phyloP scores from a whole-genome alignment of 345 rosid species.

The Populus pruinosa region DNA sequence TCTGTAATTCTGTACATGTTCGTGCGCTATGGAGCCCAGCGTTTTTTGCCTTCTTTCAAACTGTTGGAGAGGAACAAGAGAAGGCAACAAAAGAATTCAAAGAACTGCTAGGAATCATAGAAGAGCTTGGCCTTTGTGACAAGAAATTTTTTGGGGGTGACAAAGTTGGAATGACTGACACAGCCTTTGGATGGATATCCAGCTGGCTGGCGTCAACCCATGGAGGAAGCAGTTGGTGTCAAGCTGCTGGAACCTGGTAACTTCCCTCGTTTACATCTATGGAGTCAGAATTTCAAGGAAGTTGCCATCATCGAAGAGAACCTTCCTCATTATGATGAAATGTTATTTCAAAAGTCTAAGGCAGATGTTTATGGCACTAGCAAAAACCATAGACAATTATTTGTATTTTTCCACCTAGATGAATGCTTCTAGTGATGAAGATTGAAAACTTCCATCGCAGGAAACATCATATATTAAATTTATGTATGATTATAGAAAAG shows the following conservation, averaged over 20 bases:
- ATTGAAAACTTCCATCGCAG: no score
- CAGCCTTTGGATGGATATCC: constrained; percentile 11
- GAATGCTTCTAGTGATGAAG: no score
- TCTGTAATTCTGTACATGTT: no score
- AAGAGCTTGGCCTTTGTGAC: constrained; percentile 11
- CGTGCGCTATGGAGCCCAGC: neutral
- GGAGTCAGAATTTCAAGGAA: constrained; percentile 13
- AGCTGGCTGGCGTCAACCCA: constrained; percentile 8
- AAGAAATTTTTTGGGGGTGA: constrained; percentile 19
- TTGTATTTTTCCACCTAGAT: no score
- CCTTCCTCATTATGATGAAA: constrained; percentile 12
- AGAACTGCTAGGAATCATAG: neutral
- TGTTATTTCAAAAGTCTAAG: constrained; percentile 14
- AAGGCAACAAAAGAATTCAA: constrained; percentile 7
- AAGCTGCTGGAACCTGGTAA: constrained; percentile 9
- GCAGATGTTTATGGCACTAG: constrained; percentile 22
- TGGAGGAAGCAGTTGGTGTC: constrained; percentile 14
- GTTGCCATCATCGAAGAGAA: constrained; percentile 11
- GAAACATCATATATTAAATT: no score
- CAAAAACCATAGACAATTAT: neutral
- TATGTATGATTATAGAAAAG: no score
- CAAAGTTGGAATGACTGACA: constrained; percentile 5
- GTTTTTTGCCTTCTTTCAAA: constrained; percentile 12
- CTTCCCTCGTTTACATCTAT: constrained; percentile 15
- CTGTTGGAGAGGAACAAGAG: constrained; percentile 14